Base-by-base conservation (phyloP, 2,329 filamentous ascomycete species). In the Alternaria tenuissima region DNA sequence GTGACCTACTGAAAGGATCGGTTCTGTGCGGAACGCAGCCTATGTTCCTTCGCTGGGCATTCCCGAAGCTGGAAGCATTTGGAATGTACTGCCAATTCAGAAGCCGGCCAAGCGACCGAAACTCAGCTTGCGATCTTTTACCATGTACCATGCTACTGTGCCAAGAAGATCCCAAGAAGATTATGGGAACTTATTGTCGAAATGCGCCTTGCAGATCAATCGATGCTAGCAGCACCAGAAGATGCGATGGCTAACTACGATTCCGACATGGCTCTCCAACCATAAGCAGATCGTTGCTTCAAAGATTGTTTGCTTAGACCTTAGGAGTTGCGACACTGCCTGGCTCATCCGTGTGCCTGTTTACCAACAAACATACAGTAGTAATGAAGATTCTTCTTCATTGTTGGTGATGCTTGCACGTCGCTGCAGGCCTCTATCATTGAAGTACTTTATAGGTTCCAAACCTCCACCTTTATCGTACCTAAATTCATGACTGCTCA, bases 1-100 rank as follows among this genome's bases (percentile, higher is more conserved):
- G 24, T 52, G 34, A 12, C 32, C 43, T 46, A 28, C 36, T 5
- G 41, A 30, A 38, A 39, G 49, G 49, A 26, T 39, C 58, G 58
- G 54, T 61, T 48, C 36, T 52, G n/a, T n/a, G 28, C 53, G 58
- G 58, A 61, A 57, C 20, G 43, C 48, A 30, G n/a, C 36, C 48
- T 24, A 43, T 18, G 47, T 28, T 43, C 46, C 42, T 39, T 48
- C 46, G 42, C 42, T 32, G 48, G 22, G 42, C 28, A 43, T 54
- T 32, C 48, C 26, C 54, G 30, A 57, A 47, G 44, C 41, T 52
- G 39, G 46, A 32, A 57, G 39, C 41, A 18, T 32, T 41, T 38
- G 38, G 14, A 52, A 14, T 39, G 30, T 43, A 24, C 18, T 20
- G 22, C 30, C 36, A 22, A 52, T 7, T 16, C 41, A 52, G 34